Conservation (phyloP, 164 flowering plant species). For the Cinnamomum micranthum region DNA sequence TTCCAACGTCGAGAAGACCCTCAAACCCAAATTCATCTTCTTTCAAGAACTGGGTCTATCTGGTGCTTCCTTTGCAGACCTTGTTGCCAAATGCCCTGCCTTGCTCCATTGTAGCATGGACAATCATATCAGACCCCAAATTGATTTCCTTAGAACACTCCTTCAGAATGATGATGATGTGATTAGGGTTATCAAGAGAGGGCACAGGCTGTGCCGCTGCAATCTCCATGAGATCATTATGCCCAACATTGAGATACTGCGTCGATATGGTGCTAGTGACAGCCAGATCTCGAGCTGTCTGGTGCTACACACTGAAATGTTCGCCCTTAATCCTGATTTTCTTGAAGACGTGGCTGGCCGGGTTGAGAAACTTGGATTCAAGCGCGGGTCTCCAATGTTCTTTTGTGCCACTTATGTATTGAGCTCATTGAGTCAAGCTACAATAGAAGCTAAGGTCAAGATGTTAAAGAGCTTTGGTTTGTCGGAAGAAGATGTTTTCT, state of each 20-base stretch:
- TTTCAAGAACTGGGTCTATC: constrained; percentile 14
- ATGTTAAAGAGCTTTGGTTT: not conserved
- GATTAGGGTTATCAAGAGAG: constrained; percentile 1
- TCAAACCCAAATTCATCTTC: constrained; percentile 9
- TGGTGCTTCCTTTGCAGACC: constrained; percentile 3
- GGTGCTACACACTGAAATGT: not conserved
- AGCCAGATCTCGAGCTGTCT: not conserved
- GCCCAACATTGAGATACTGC: constrained; percentile 6
- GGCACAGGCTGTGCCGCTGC: not conserved
- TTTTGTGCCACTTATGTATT: constrained; percentile 3
- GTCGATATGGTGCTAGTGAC: constrained; percentile 4
- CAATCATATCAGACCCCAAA: not conserved
- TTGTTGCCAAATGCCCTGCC: not conserved
- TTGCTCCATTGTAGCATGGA: not conserved
- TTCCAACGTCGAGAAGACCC: constrained; percentile 5
- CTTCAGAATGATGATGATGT: not conserved
- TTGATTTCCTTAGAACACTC: constrained; percentile 1
- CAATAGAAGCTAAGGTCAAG: constrained; percentile 5
- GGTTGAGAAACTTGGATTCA: constrained; percentile 10
- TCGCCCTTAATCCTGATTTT: not conserved
- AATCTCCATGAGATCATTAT: not conserved
- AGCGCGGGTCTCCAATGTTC: constrained; percentile 5
- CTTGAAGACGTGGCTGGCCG: not conserved
- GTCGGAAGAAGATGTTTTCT: no score
- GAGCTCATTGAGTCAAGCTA: not conserved